These are phyloP conservation scores for Anthracocystis panici-leucophaei DNA, from an alignment of 1,284 basidiomycete species.

Conservation along the genomic window DNA sequence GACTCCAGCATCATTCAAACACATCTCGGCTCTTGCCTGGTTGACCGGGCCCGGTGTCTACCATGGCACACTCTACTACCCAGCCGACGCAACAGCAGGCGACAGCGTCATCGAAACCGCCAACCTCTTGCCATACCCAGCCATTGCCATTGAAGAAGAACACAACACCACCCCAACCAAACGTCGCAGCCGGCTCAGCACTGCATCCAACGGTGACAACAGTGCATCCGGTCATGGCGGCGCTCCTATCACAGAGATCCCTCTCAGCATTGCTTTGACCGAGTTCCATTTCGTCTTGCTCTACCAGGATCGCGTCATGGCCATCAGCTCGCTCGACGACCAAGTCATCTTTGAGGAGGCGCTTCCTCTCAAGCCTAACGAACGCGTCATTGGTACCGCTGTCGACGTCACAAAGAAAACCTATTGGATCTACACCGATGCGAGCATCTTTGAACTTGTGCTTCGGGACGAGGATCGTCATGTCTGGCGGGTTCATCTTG, in stretches of 20 bases:
- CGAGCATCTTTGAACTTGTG: slow-evolving; percentile 88
- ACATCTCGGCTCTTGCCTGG: slow-evolving; percentile 42
- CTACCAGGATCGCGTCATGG: slow-evolving; percentile 83
- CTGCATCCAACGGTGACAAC: slow-evolving; percentile 25
- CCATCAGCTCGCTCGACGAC: slow-evolving; percentile 84
- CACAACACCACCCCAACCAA: slow-evolving; percentile 11
- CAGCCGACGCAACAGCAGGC: slow-evolving; percentile 70
- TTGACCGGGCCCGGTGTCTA: slow-evolving; percentile 63
- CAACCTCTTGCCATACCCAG: slow-evolving; percentile 69
- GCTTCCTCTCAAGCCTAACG: slow-evolving; percentile 56
- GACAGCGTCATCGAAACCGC: slow-evolving; percentile 85
- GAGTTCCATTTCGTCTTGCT: slow-evolving; percentile 93
- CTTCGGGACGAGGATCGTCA: slow-evolving; percentile 90
- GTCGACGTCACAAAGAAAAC: slow-evolving; percentile 85
- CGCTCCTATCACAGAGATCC: slow-evolving; percentile 53
- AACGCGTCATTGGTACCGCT: slow-evolving; percentile 61
- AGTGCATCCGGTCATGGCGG: slow-evolving; percentile 16
- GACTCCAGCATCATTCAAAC: slow-evolving; percentile 35
- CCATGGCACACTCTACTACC: slow-evolving; percentile 50
- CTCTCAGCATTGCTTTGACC: slow-evolving; percentile 82
- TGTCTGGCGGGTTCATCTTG: slow-evolving; percentile 91
- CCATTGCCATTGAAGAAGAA: slow-evolving; percentile 38
- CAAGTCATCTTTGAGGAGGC: slow-evolving; percentile 84
- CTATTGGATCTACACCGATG: slow-evolving; percentile 93
- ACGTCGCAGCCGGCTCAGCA: slow-evolving; percentile 30